Conservation (phyloP, 2,329 filamentous ascomycete genomes). For the Annulohypoxylon truncatum region DNA sequence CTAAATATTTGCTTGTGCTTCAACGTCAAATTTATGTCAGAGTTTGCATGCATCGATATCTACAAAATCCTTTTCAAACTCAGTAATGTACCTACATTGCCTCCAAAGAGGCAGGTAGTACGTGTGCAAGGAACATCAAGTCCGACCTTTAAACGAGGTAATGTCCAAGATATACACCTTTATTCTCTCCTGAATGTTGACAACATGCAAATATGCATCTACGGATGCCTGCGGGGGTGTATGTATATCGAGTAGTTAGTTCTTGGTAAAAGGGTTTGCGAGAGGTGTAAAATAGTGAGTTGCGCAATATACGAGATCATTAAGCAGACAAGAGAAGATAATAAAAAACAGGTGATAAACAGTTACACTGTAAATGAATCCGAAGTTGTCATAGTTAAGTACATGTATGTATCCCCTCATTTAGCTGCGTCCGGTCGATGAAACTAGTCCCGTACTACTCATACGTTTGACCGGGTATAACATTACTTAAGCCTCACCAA, state of each 20-base stretch:
- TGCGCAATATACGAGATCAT: neutral
- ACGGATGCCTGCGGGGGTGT: neutral
- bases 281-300: neutral
- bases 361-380: neutral
- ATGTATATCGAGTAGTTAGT: neutral
- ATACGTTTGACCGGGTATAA: neutral
- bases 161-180: neutral
- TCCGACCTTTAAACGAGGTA: neutral
- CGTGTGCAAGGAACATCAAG: neutral
- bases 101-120: neutral
- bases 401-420: neutral
- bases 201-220: neutral
- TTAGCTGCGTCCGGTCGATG: neutral
- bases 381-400: no score
- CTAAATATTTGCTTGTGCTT: slow-evolving; percentile 1
- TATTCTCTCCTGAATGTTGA: neutral
- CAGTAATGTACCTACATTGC: neutral
- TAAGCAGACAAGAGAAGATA: neutral
- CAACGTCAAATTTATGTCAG: neutral
- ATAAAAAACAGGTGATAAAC: no score
- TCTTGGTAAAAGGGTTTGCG: neutral
- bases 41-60: neutral
- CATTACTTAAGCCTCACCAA: neutral
- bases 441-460: neutral
- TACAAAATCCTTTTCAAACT: slow-evolving; percentile 3